A percentile compares a stretch with the other conserved stretches of the same genome.
phyloP scores from a whole-genome alignment of 2,329 filamentous ascomycete genomes.

The Aspergillus persii region DNA sequence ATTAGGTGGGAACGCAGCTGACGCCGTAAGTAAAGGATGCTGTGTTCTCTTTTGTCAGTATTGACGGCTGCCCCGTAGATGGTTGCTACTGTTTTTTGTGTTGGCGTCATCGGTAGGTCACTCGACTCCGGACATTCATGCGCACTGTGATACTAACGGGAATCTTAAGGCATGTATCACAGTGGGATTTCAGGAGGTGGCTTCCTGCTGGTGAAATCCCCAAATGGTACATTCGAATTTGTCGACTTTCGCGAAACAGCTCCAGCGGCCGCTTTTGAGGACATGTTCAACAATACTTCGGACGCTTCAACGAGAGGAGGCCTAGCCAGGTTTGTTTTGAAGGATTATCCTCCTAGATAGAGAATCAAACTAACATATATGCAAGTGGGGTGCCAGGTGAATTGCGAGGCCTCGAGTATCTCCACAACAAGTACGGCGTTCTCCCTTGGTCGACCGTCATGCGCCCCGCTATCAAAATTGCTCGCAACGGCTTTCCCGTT shows the following conservation, averaged over 20 bases:
- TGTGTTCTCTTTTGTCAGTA: background rate
- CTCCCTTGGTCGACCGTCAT: constrained; percentile 72
- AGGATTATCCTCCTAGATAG: too few species aligned
- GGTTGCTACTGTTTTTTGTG: constrained; percentile 71
- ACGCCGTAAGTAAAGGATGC: constrained; percentile 54
- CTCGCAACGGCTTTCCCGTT: constrained; percentile 70
- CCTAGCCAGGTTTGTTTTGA: constrained; percentile 54
- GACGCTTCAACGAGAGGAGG: constrained; percentile 68
- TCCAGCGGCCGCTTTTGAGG: constrained; percentile 72
- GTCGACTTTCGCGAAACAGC: constrained; percentile 90
- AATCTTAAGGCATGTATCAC: constrained; percentile 65
- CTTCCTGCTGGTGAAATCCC: constrained; percentile 76
- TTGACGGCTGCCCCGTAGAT: constrained; percentile 40
- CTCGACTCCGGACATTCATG: background rate
- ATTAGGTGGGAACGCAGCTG: constrained; percentile 68
- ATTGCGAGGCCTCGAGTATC: constrained; percentile 72
- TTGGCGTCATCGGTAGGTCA: constrained; percentile 63
- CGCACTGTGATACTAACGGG: background rate
- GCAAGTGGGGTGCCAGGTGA: constrained; percentile 56
- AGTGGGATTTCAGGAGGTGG: constrained; percentile 83
- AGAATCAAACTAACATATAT: background rate
- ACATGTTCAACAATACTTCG: constrained; percentile 79
- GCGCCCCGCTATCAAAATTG: constrained; percentile 69
- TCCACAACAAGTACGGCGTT: constrained; percentile 62
- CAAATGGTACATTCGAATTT: constrained; percentile 74